Conservation (phyloP, 2,329 filamentous ascomycete species). For the Diaporthe helianthi region DNA sequence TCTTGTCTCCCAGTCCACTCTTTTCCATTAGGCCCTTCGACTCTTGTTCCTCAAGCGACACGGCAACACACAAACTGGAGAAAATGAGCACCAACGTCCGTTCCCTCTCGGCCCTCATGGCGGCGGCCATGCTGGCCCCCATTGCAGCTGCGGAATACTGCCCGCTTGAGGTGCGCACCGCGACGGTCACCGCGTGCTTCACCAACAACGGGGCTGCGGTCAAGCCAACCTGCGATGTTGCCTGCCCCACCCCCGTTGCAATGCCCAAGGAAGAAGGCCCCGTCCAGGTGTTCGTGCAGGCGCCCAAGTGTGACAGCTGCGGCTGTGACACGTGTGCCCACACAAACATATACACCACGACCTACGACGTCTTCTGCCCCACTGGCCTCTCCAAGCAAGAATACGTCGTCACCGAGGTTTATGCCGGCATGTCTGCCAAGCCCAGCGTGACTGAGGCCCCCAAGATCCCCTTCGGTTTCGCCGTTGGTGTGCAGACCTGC, state of each 20-base stretch:
- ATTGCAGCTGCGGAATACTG: slow-evolving; percentile 14
- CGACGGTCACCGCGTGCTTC: slow-evolving; percentile 24
- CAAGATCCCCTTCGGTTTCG: slow-evolving; percentile 22
- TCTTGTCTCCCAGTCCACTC: slow-evolving; percentile 27
- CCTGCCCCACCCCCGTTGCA: slow-evolving; percentile 25
- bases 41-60: background rate
- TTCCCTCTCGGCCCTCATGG: slow-evolving; percentile 12
- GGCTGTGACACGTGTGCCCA: slow-evolving; percentile 23
- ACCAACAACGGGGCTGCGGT: slow-evolving; percentile 19
- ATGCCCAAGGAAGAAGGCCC: background rate
- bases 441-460: slow-evolving; percentile 4
- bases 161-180: slow-evolving; percentile 21
- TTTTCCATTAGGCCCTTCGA: background rate
- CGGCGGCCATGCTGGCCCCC: slow-evolving; percentile 13
- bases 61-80: background rate
- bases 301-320: slow-evolving; percentile 25
- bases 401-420: slow-evolving; percentile 26
- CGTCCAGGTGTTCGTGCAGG: slow-evolving; percentile 17
- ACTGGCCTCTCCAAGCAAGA: slow-evolving; percentile 24
- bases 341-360: slow-evolving; percentile 28
- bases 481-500: slow-evolving; percentile 18
- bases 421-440: slow-evolving; percentile 25
- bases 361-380: slow-evolving; percentile 29
- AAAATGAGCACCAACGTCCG: slow-evolving; percentile 19
- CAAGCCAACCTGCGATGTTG: slow-evolving; percentile 18